Base-by-base conservation (phyloP, 2,329 filamentous ascomycete species). In the Sphaerulina musiva region DNA sequence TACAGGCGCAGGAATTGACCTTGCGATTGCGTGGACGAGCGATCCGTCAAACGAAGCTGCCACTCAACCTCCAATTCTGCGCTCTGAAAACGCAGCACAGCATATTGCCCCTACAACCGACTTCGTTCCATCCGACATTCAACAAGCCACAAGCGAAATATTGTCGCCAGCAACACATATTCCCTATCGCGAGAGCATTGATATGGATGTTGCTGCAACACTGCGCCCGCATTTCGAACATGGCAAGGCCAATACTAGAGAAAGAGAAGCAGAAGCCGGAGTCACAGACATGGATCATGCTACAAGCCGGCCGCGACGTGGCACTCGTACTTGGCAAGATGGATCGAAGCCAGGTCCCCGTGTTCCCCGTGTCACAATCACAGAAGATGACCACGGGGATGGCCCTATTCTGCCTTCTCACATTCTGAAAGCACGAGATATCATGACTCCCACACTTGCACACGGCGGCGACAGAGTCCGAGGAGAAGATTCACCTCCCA, bases 121-220 rank as follows among this genome's bases (percentile, higher is more conserved):
- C 34, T 38, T 38, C 8, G 12, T 44, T 3, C 38, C 51, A 29
- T 4, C 6, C 26, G 26, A 29, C 26, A 6, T 7, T 29, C 1
- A 29, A 29, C 26, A 29, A 29, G 4, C 26, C 26, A 29, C 26
- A 29, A 29, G 26, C 26, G 6, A 29, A 29, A 29, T 7, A 29
- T 29, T 7, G 10, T 48, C 48, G 34, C 51, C 51, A 32, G 48
- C 31, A 69, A 8, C 67, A 70, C 59, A 63, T 69, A 50, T 48
- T 1, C 55, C 34, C n/a, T 52, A 50, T 36, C 53, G 46, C 12
- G 48, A 59, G 32, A 46, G 52, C 29, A 54, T 57, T n/a, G 52
- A 55, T 36, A 48, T 48, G 17, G 55, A 57, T 34, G 49, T 48
- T 34, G 38, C 20, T 34, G 38, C 20, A n/a, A 44, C 43, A 26